Percentiles rank a stretch among this genome's conserved stretches.
These are phyloP conservation scores for Geotrichum candidum DNA, from an alignment of 1,139 yeast species.

Conservation along the genomic window DNA sequence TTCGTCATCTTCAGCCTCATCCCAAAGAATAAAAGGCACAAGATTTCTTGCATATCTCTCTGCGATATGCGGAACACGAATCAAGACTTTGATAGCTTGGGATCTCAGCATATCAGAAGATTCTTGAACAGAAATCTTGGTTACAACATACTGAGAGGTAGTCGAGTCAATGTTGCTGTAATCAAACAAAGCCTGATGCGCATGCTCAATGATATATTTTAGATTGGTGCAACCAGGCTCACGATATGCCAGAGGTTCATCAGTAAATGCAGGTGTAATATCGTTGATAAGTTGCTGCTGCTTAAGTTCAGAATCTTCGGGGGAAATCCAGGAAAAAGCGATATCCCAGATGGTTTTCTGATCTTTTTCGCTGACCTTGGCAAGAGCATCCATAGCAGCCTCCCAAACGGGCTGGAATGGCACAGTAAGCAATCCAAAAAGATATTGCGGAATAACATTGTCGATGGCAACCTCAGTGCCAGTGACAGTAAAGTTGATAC, in stretches of 20 bases:
- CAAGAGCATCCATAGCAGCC: conserved; percentile 58
- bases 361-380: conserved; percentile 42
- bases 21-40: conserved; percentile 42
- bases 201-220: conserved; percentile 1
- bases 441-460: conserved; percentile 44
- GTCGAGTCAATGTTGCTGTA: conserved; percentile 10
- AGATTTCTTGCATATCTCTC: conserved; percentile 54
- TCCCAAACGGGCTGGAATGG: conserved; percentile 85
- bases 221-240: conserved; percentile 13
- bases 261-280: conserved; percentile 11
- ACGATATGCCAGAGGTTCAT: conserved; percentile 7
- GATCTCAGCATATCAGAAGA: conserved; percentile 41
- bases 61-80: conserved; percentile 55
- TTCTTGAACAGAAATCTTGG: conserved; percentile 4
- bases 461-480: conserved; percentile 31
- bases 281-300: conserved; percentile 4
- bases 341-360: conserved; percentile 54
- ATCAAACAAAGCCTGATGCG: conserved; percentile 5
- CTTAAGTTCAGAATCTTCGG: conserved; percentile 3
- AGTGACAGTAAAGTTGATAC: conserved; percentile 42
- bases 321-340: conserved; percentile 17
- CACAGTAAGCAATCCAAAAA: conserved; percentile 69
- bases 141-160: conserved; percentile 3
- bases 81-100: conserved; percentile 48
- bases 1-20: conserved; percentile 31